phyloP scores from a whole-genome alignment of 2,329 filamentous ascomycete genomes.

The Endoconidiophora laricicola region DNA sequence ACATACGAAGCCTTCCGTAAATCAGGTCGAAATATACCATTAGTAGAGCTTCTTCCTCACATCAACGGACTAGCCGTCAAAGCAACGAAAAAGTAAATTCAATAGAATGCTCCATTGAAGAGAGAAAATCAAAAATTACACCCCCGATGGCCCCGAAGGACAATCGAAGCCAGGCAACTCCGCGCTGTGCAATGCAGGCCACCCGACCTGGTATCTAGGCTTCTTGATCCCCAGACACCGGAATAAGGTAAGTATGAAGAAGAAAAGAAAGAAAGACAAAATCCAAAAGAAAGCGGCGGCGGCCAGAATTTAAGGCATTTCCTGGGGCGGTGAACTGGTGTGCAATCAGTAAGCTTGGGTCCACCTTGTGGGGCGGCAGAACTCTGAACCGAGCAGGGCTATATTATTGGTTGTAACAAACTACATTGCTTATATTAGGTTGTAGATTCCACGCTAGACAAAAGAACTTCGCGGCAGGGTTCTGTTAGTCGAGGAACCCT shows the following conservation, averaged over 20 bases:
- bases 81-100: too few relatives aligned
- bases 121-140: conserved; percentile 30
- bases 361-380: background rate
- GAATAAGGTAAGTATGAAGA: conserved; percentile 37
- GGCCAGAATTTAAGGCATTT: conserved; percentile 19
- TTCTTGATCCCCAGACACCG: conserved; percentile 28
- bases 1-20: too few relatives aligned
- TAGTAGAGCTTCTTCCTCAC: too few relatives aligned
- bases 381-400: background rate
- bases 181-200: conserved; percentile 38
- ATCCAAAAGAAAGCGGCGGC: conserved; percentile 12
- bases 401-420: background rate
- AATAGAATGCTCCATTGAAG: too few relatives aligned
- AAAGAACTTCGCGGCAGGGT: too few relatives aligned
- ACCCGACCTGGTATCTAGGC: conserved; percentile 24
- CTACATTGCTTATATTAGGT: background rate
- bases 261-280: conserved; percentile 20
- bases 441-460: too few relatives aligned
- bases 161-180: conserved; percentile 32
- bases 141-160: conserved; percentile 35
- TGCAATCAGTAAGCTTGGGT: background rate
- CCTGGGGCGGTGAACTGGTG: background rate
- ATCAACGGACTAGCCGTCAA: too few relatives aligned
- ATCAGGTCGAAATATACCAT: too few relatives aligned
- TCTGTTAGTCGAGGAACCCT: too few relatives aligned